Percentiles rank a stretch among this genome's conserved stretches.
phyloP scores from a whole-genome alignment of 345 rosid species.

The Brassica nigra region DNA sequence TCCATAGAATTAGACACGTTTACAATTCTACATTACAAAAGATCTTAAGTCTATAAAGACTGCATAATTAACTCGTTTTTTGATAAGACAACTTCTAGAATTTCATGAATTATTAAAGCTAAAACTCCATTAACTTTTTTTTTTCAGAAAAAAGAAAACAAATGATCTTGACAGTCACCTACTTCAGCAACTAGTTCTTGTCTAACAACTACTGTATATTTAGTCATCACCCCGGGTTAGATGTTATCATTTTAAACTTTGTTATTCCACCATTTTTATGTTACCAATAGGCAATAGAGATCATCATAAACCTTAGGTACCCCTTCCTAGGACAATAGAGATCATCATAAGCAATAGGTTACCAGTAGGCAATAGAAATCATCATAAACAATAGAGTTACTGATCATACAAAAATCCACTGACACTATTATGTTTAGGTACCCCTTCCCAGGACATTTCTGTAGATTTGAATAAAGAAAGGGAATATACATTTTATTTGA shows the following conservation, averaged over 20 bases:
- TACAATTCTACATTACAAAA: background rate
- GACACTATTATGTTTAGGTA: background rate
- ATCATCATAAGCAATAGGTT: background rate
- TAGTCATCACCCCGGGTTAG: background rate
- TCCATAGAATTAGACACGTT: background rate
- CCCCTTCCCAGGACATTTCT: background rate
- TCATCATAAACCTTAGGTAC: background rate
- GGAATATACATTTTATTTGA: background rate
- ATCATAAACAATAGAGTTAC: background rate
- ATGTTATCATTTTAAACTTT: background rate
- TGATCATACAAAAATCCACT: background rate
- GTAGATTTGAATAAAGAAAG: background rate
- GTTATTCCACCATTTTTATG: background rate
- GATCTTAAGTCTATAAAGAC: background rate
- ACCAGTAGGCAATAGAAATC: background rate
- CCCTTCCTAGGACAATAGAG: background rate
- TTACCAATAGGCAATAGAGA: background rate
- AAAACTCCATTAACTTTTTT: background rate
- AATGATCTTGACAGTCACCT: conserved; percentile 11
- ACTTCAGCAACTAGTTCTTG: background rate
- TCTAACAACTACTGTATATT: background rate
- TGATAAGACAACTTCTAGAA: background rate
- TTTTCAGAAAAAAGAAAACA: background rate
- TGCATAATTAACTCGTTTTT: background rate
- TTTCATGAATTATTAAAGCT: background rate